Percentiles rank a stretch among this genome's conserved stretches.
phyloP scores from a whole-genome alignment of 371 early-diverging fungal genomes.

The Mortierella sp. region DNA sequence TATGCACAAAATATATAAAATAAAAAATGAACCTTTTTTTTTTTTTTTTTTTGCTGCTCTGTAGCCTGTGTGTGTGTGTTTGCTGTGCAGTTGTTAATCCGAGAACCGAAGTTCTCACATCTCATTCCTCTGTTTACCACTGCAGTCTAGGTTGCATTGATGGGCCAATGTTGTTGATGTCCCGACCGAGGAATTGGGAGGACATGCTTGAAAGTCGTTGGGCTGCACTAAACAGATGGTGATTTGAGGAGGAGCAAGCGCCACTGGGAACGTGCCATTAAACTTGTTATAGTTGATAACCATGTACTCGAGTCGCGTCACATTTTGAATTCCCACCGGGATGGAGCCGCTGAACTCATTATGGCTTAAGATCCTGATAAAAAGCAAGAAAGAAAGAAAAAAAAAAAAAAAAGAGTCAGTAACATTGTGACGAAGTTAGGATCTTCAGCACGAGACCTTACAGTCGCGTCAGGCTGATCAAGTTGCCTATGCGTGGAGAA shows the following conservation, averaged over 20 bases:
- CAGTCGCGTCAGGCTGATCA: constrained; percentile 54
- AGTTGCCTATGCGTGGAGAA: constrained; percentile 18
- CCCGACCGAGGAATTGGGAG: constrained; percentile 55
- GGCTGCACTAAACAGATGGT: constrained; percentile 63
- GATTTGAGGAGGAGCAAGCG: constrained; percentile 57
- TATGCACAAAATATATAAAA: constrained; percentile 11
- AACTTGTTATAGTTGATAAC: constrained; percentile 63
- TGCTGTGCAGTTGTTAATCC: too few species aligned
- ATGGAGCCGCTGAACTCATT: constrained; percentile 60
- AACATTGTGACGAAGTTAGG: not conserved
- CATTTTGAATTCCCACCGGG: constrained; percentile 57
- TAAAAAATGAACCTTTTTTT: not conserved
- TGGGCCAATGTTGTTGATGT: constrained; percentile 62
- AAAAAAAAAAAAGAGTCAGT: too few species aligned
- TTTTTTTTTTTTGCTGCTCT: not conserved
- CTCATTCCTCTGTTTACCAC: constrained; percentile 6
- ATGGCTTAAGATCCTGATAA: constrained; percentile 58
- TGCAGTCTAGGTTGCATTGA: constrained; percentile 65
- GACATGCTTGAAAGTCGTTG: constrained; percentile 64
- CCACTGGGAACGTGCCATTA: constrained; percentile 62
- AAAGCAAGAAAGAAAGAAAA: not conserved
- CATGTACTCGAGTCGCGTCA: constrained; percentile 58
- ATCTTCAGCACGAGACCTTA: constrained; percentile 39
- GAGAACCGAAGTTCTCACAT: too few species aligned
- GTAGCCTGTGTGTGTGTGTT: too few species aligned